phyloP scores from a whole-genome alignment of 345 rosid genomes.

The Pistacia vera region DNA sequence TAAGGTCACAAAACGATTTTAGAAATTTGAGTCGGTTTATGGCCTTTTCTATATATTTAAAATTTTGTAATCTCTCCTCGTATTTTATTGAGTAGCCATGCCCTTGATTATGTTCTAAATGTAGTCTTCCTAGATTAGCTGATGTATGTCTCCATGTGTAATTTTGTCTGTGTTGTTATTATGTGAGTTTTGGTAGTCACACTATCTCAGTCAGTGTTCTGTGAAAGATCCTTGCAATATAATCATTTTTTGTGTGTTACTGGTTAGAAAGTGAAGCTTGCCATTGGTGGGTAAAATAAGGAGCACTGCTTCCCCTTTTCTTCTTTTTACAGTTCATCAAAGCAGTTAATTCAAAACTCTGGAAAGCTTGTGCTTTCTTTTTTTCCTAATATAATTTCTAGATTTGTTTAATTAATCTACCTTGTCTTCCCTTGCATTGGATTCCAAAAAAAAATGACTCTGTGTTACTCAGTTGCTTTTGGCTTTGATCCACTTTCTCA shows the following conservation, averaged over 20 bases:
- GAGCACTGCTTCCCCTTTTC: background rate
- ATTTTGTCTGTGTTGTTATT: background rate
- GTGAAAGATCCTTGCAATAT: background rate
- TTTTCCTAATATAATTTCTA: background rate
- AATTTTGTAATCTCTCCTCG: background rate
- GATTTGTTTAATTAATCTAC: background rate
- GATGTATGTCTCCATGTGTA: background rate
- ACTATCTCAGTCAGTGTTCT: background rate
- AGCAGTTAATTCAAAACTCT: background rate
- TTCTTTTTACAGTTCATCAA: background rate
- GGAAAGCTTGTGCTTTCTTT: background rate
- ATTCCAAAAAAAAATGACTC: background rate
- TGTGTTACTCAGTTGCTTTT: background rate
- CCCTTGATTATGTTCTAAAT: background rate
- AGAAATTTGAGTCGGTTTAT: background rate
- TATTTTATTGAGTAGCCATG: constrained; percentile 4
- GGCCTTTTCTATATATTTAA: background rate
- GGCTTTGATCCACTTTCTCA: background rate
- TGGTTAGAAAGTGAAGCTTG: background rate
- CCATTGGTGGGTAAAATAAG: background rate
- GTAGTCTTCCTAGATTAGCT: background rate
- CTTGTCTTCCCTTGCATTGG: background rate
- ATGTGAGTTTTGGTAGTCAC: background rate
- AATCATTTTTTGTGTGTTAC: background rate
- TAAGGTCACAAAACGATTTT: constrained; percentile 12